phyloP scores from a whole-genome alignment of 352 stramenopile species.

The Plasmopara halstedii region DNA sequence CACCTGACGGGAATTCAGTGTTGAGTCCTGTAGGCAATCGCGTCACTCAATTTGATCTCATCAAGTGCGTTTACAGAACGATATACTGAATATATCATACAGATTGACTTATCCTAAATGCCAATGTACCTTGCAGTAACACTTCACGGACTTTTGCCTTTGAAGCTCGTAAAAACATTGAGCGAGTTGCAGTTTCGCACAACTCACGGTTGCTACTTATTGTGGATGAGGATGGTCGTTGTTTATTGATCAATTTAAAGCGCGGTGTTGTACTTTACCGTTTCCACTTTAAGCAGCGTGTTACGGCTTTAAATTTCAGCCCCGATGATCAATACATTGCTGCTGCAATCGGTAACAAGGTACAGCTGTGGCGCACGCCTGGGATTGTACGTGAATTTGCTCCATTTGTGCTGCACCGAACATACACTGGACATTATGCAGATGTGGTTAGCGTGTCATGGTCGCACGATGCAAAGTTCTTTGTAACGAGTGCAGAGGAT shows the following conservation, averaged over 20 bases:
- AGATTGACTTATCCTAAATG: too few relatives aligned
- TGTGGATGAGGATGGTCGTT: slow-evolving; percentile 87
- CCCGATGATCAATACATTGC: slow-evolving; percentile 86
- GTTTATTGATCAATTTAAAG: slow-evolving; percentile 86
- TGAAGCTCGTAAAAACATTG: slow-evolving; percentile 88
- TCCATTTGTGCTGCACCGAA: slow-evolving; percentile 84
- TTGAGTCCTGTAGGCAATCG: slow-evolving; percentile 91
- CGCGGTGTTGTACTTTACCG: slow-evolving; percentile 87
- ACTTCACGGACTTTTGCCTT: slow-evolving; percentile 87
- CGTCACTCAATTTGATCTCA: slow-evolving; percentile 92
- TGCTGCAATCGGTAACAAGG: slow-evolving; percentile 84
- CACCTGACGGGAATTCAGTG: slow-evolving; percentile 88
- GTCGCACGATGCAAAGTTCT: slow-evolving; percentile 85
- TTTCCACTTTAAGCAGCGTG: slow-evolving; percentile 92
- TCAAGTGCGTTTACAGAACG: slow-evolving; percentile 58
- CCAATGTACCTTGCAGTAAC: slow-evolving; percentile 69
- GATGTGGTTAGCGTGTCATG: slow-evolving; percentile 83
- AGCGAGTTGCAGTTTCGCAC: slow-evolving; percentile 77
- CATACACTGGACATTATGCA: slow-evolving; percentile 84
- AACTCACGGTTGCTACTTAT: slow-evolving; percentile 86
- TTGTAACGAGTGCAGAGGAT: slow-evolving; percentile 86
- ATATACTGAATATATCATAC: too few relatives aligned
- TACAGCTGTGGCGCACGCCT: slow-evolving; percentile 89
- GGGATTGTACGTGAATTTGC: slow-evolving; percentile 84
- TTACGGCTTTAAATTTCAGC: slow-evolving; percentile 83